A percentile compares a stretch with the other conserved stretches of the same genome.
These are phyloP conservation scores for Heritiera fomes DNA, from an alignment of 345 rosid genomes.

Conservation along the genomic window DNA sequence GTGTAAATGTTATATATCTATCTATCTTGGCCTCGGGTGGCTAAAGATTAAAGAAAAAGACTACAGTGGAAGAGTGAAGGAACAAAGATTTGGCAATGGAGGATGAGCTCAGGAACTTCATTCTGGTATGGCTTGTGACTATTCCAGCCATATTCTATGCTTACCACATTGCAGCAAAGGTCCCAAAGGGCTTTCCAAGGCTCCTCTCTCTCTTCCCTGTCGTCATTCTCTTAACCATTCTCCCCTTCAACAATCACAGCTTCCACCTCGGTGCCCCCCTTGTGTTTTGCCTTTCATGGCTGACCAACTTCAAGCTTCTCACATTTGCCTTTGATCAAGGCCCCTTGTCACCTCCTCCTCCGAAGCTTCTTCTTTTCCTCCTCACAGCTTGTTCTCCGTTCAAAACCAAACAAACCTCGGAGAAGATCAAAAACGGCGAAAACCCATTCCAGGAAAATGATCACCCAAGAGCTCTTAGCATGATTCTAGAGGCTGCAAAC, in stretches of 20 bases:
- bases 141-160: constrained; percentile 42
- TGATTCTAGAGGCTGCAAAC: constrained; percentile 26
- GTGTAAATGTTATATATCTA: no score
- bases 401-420: constrained; percentile 34
- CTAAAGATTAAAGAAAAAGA: no score
- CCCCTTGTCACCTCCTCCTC: constrained; percentile 49
- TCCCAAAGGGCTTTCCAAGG: constrained; percentile 48
- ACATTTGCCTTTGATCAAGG: constrained; percentile 58
- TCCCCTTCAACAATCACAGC: constrained; percentile 48
- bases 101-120: constrained; percentile 37
- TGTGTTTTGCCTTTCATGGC: constrained; percentile 50
- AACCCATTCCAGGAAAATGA: neutral
- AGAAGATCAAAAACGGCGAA: neutral
- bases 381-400: constrained; percentile 54
- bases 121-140: constrained; percentile 45
- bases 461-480: neutral
- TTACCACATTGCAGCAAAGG: constrained; percentile 42
- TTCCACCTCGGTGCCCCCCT: constrained; percentile 35
- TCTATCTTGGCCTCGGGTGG: no score
- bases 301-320: constrained; percentile 59
- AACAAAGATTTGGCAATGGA: constrained; percentile 18
- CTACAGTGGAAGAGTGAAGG: neutral
- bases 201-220: constrained; percentile 59
- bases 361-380: constrained; percentile 44
- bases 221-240: constrained; percentile 36